Conservation (phyloP, 371 early-diverging fungal genomes). For the Mucor saturninus region DNA sequence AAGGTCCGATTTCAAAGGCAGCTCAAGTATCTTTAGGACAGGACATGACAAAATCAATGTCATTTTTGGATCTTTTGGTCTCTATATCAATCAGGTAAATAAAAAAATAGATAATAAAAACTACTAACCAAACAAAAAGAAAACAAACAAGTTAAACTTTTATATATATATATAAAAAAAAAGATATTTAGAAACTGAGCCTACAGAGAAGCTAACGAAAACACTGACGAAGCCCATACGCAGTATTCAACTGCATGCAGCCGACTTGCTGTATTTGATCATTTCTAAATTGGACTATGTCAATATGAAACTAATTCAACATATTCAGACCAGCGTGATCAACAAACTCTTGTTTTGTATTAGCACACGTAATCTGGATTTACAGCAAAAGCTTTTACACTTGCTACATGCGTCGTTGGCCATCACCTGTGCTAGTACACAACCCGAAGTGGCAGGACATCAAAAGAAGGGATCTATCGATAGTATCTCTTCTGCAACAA, state of each 20-base stretch:
- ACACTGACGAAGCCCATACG: slow-evolving; percentile 37
- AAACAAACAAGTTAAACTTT: not conserved
- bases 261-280: slow-evolving; percentile 66
- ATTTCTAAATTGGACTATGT: slow-evolving; percentile 62
- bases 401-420: slow-evolving; percentile 65
- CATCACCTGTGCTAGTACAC: slow-evolving; percentile 42
- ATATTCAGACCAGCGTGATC: slow-evolving; percentile 63
- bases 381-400: slow-evolving; percentile 77
- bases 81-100: slow-evolving; percentile 22
- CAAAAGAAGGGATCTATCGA: slow-evolving; percentile 11
- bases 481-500: slow-evolving; percentile 10
- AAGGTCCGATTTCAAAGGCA: slow-evolving; percentile 23
- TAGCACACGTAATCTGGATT: slow-evolving; percentile 52
- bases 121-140: not conserved
- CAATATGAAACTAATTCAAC: slow-evolving; percentile 52
- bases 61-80: slow-evolving; percentile 26
- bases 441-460: slow-evolving; percentile 6
- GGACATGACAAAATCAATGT: slow-evolving; percentile 2
- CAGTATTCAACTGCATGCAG: slow-evolving; percentile 65
- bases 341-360: slow-evolving; percentile 71
- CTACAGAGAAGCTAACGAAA: slow-evolving; percentile 24
- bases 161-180: not conserved
- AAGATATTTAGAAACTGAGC: slow-evolving; percentile 51
- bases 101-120: not conserved
- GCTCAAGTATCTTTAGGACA: slow-evolving; percentile 28